phyloP scores from a whole-genome alignment of 106 monocot species.

The Dendrobium chrysotoxum region DNA sequence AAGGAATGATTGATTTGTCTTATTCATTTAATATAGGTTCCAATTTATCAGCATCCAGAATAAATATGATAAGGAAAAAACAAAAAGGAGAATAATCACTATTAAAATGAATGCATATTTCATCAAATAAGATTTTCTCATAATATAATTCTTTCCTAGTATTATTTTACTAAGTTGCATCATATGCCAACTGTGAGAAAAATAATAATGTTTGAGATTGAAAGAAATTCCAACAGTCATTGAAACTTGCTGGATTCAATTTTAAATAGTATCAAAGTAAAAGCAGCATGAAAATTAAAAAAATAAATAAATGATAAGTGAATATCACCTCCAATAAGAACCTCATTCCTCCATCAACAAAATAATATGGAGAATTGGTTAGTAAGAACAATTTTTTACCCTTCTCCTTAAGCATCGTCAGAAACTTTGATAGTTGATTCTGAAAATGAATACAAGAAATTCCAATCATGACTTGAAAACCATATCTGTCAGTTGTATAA shows the following conservation, averaged over 20 bases:
- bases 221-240: neutral
- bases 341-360: conserved; percentile 95
- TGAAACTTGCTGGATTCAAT: neutral
- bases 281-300: conserved; percentile 5
- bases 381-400: conserved; percentile 94
- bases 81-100: no score
- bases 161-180: neutral
- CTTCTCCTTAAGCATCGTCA: conserved; percentile 70
- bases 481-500: neutral
- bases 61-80: no score
- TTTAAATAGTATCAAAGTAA: neutral
- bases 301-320: neutral
- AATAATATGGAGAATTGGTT: conserved; percentile 91
- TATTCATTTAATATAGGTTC: no score
- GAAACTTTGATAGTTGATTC: conserved; percentile 52
- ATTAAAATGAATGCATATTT: no score
- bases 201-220: neutral
- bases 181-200: neutral
- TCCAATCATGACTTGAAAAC: neutral
- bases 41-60: no score
- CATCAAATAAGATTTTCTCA: no score
- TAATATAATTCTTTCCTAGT: neutral
- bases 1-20: no score
- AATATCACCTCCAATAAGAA: conserved; percentile 76
- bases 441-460: conserved; percentile 17